Evolutionary conservation across 2,329 filamentous ascomycete genomes (phyloP), one percentile per base, ranked within the genome.

Genomic region (Plectosphaerella sp.): DNA sequence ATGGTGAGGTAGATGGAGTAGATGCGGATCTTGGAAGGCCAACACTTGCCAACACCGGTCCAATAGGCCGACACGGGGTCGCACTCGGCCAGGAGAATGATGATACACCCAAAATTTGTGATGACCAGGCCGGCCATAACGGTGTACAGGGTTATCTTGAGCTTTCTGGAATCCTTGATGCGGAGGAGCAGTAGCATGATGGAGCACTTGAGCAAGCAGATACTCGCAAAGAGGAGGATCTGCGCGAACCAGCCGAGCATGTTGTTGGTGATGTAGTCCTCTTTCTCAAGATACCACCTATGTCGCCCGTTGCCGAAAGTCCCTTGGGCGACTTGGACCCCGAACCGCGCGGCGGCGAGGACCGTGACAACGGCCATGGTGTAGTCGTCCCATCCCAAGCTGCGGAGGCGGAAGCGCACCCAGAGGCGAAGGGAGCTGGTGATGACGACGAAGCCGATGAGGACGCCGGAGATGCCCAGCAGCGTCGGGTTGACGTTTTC

Each of bases 111-210:
- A 4, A 61, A 58, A 47, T 68, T 69, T 15, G 66, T 69, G 16
- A 65, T 9, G 28, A 67, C 49, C 15, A 69, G 48, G 0, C 67
- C 67, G 0, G 58, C 53, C 58, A 69, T 68, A n/a, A 67, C 55
- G 2, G 28, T 52, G 54, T 62, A 71, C 1, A 73, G 57, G 6
- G 64, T 59, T 9, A 57, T 63, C 48, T 58, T 64, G 12, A 72
- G 56, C 39, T 48, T 46, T 47, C 47, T 62, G 3, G 67, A 66
- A 43, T 69, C 61, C 53, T 73, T 72, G 59, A 75, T 72, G 14
- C 72, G 67, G 4, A 74, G 57, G 1, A 74, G 57, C 9, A 75
- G 59, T 12, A 74, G 54, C 57, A 71, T 64, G 48, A 75, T 73
- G 4, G 70, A 74, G 25, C 68, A 61, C 52, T 75, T 75, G 45